Conservation (phyloP, 23 red algal species). For the Gracilaria gracilis region DNA sequence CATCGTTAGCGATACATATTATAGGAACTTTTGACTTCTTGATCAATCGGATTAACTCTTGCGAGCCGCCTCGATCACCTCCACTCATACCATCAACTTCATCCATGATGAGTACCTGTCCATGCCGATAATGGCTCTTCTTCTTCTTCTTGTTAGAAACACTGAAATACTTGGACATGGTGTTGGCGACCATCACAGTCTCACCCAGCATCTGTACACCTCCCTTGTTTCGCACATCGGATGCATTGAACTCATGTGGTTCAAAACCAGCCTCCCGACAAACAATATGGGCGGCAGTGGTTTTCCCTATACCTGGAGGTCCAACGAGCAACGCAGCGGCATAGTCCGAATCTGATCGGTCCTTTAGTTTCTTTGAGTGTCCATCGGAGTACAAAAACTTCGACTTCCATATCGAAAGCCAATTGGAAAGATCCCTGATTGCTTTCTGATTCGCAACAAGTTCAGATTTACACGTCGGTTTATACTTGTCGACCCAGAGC, state of each 20-base stretch:
- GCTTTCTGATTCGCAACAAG: constrained; percentile 86
- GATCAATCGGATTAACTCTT: constrained; percentile 94
- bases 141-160: constrained; percentile 19
- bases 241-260: constrained; percentile 96
- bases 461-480: constrained; percentile 56
- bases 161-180: constrained; percentile 66
- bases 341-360: constrained; percentile 32
- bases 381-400: constrained; percentile 60
- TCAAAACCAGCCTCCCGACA: constrained; percentile 78
- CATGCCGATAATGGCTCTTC: constrained; percentile 37
- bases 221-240: constrained; percentile 87
- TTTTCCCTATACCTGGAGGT: constrained; percentile 95
- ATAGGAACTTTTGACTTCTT: constrained; percentile 94
- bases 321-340: constrained; percentile 83
- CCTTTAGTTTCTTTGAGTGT: constrained; percentile 47
- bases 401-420: constrained; percentile 69
- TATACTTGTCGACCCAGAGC: constrained; percentile 97
- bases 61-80: constrained; percentile 93
- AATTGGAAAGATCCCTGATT: constrained; percentile 72
- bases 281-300: constrained; percentile 83
- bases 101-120: constrained; percentile 97
- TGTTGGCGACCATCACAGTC: constrained; percentile 62
- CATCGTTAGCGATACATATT: constrained; percentile 98
- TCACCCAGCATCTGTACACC: constrained; percentile 62
- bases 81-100: constrained; percentile 98